These are phyloP conservation scores for Zasmidium citrigriseum DNA, from an alignment of 2,329 filamentous ascomycete genomes.

Conservation along the genomic window DNA sequence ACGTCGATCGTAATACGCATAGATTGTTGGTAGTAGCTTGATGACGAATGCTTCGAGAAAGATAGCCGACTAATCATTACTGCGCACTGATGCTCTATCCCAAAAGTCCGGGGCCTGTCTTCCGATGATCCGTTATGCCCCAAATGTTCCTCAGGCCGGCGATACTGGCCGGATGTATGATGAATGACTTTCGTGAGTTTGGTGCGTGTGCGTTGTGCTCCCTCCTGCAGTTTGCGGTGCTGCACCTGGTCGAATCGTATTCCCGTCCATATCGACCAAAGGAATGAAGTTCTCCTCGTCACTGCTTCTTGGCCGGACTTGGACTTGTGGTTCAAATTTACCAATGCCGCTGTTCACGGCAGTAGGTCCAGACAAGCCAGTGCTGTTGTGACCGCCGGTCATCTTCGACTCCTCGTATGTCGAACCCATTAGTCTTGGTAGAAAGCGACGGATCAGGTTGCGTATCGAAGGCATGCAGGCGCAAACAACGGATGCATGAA, in stretches of 20 bases:
- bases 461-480: constrained; percentile 21
- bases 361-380: constrained; percentile 6
- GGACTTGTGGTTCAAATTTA: constrained; percentile 6
- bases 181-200: no score
- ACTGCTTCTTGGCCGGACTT: constrained; percentile 9
- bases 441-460: constrained; percentile 15
- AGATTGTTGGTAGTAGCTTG: neutral
- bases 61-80: neutral
- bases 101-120: no score
- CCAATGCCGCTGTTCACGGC: constrained; percentile 5
- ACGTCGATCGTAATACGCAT: neutral
- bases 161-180: neutral
- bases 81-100: no score
- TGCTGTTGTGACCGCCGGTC: neutral
- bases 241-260: neutral
- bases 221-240: neutral
- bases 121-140: neutral
- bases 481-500: constrained; percentile 16
- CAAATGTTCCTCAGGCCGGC: neutral
- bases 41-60: neutral
- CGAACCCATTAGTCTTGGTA: constrained; percentile 18
- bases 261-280: constrained; percentile 8
- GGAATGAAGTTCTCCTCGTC: constrained; percentile 20
- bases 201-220: neutral
- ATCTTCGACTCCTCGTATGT: constrained; percentile 1